phyloP scores from a whole-genome alignment of 73 alveolate species.

The Tetrahymena elliotti region DNA sequence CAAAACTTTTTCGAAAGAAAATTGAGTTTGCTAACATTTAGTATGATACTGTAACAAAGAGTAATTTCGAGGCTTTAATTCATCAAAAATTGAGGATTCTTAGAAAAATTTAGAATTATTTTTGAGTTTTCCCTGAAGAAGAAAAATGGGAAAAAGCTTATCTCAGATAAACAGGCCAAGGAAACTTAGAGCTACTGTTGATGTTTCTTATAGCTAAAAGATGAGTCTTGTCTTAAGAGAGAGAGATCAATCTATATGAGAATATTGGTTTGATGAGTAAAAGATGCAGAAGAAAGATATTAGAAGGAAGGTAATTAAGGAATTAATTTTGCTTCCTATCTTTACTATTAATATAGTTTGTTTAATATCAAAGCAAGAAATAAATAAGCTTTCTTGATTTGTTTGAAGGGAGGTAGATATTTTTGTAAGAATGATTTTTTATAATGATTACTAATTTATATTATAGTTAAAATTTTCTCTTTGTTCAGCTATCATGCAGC shows the following conservation, averaged over 20 bases:
- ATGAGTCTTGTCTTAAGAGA: neutral
- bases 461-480: neutral
- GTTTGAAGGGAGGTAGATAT: neutral
- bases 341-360: neutral
- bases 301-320: neutral
- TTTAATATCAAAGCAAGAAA: neutral
- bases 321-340: neutral
- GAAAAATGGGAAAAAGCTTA: neutral
- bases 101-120: neutral
- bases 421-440: neutral
- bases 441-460: neutral
- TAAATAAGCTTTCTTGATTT: neutral
- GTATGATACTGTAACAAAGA: neutral
- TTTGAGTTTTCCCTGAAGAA: neutral
- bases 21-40: neutral
- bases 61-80: neutral
- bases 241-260: neutral
- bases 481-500: neutral
- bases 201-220: neutral
- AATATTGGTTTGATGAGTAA: too few species aligned
- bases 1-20: neutral
- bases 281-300: neutral
- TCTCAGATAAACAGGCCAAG: neutral
- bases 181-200: neutral
- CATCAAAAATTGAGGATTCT: neutral